Percentiles rank a stretch among this genome's conserved stretches.
Evolutionary conservation across 768 basidiomycete species (phyloP).

Genomic region (Rhodotorula toruloides): DNA sequence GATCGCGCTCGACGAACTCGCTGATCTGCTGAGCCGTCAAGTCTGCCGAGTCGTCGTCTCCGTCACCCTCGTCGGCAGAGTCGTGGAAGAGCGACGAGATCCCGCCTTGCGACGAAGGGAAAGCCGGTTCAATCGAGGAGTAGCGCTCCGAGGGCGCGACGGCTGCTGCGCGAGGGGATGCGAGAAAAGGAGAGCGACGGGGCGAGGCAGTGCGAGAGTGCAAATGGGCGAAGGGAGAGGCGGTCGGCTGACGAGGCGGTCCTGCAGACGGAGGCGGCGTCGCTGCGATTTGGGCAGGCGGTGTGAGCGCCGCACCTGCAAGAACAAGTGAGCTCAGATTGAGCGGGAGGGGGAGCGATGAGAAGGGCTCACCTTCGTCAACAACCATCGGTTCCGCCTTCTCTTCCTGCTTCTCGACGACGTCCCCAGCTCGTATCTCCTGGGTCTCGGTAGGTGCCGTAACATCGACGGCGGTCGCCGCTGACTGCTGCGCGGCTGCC

Average conservation of each 20-base stretch:
- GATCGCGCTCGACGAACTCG: constrained; percentile 16
- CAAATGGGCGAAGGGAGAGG: too few species aligned
- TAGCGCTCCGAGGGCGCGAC: not conserved
- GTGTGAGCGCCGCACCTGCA: too few species aligned
- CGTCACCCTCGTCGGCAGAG: not conserved
- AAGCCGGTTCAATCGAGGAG: not conserved
- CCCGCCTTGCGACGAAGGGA: not conserved
- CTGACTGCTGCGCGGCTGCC: too few species aligned
- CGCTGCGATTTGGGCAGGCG: too few species aligned
- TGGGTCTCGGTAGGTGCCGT: too few species aligned
- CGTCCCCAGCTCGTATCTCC: too few species aligned
- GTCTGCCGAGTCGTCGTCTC: not conserved
- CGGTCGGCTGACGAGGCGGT: too few species aligned
- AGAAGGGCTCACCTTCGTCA: not conserved
- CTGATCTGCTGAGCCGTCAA: constrained; percentile 4
- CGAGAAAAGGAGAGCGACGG: not conserved
- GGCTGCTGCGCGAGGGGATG: not conserved
- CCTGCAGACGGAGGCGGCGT: too few species aligned
- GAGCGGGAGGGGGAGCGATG: not conserved
- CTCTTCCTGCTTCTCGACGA: too few species aligned
- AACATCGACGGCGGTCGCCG: too few species aligned
- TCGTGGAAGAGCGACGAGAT: constrained; percentile 7
- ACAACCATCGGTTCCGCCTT: too few species aligned
- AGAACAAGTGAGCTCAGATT: too few species aligned
- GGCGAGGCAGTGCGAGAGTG: not conserved